Evolutionary conservation across 371 early-diverging fungal species (phyloP), one percentile per base, ranked within the genome.

Genomic region (Mucor ambiguus): DNA sequence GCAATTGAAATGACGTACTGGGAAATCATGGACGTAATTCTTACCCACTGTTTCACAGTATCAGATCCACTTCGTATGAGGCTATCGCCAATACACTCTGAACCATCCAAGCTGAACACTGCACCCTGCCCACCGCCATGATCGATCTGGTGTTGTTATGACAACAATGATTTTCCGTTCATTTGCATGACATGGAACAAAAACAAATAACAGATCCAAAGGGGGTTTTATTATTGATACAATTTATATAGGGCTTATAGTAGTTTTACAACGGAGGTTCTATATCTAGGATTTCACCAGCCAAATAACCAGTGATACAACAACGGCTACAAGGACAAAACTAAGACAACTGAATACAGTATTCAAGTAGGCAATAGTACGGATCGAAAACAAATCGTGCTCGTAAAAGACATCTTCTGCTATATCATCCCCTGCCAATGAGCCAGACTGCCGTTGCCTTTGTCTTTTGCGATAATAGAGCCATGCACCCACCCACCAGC

Each of bases 401-500:
- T 41, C 32, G 20, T 49, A 38, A n/a, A 29, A 29, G 30, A 41
- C 41, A 9, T 54, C 33, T 14, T 28, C 14, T 18, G 22, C 41
- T 10, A 49, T 22, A 4, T 10, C 49, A 11, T 49, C 49, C 2
- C 28, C 18, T 41, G 41, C 4, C 41, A 41, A 18, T 41, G 14
- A 16, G 8, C 52, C 6, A 11, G 33, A 3, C 6, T n/a, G n/a
- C n/a, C n/a, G n/a, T n/a, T n/a, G n/a, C n/a, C 2, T 2, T 33
- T 43, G 43, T 29, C 35, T 38, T n/a, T 32, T 56, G 10, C n/a
- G n/a, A n/a, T 29, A 16, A 38, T 56, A 54, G 8, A 55, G 29
- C 61, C 67, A 61, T 12, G 61, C 52, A n/a, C 68, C 68, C 2
- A 68, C 28, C 68, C 68, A 68, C 68, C 68, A 68, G n/a, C 28